A percentile compares a stretch with the other conserved stretches of the same genome.
phyloP scores from a whole-genome alignment of 2,329 filamentous ascomycete genomes.

The Remersonia thermophila region DNA sequence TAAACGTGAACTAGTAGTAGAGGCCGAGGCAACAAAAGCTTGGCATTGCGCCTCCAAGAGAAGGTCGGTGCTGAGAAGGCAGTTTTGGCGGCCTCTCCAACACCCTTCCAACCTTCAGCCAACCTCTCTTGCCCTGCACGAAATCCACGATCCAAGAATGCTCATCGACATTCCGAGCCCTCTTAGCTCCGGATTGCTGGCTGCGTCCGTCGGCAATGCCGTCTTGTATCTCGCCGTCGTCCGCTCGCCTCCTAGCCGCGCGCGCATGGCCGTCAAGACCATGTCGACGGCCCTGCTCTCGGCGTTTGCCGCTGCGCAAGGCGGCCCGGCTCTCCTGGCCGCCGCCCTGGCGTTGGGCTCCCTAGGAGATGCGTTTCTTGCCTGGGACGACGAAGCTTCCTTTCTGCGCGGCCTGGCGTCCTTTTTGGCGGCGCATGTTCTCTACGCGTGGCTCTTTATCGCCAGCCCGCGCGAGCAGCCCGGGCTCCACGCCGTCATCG shows the following conservation, averaged over 20 bases:
- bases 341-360: slow-evolving; percentile 22
- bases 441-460: slow-evolving; percentile 23
- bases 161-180: too few species aligned
- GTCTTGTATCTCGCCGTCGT: slow-evolving; percentile 9
- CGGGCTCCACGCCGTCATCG: neutral
- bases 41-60: too few species aligned
- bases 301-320: slow-evolving; percentile 9
- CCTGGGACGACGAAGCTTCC: slow-evolving; percentile 22
- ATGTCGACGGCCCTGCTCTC: slow-evolving; percentile 22
- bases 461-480: slow-evolving; percentile 9
- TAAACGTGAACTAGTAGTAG: too few species aligned
- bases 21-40: too few species aligned
- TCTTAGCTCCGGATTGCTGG: slow-evolving; percentile 6
- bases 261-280: slow-evolving; percentile 23
- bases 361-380: slow-evolving; percentile 26
- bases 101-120: too few species aligned
- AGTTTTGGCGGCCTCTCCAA: too few species aligned
- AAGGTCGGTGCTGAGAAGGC: too few species aligned
- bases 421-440: slow-evolving; percentile 24
- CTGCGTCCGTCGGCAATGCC: slow-evolving; percentile 9
- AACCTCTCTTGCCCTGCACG: too few species aligned
- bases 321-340: slow-evolving; percentile 15
- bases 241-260: slow-evolving; percentile 13
- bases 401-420: slow-evolving; percentile 24
- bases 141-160: too few species aligned